phyloP scores from a whole-genome alignment of 768 basidiomycete genomes.

The Macrocybe gigantea region DNA sequence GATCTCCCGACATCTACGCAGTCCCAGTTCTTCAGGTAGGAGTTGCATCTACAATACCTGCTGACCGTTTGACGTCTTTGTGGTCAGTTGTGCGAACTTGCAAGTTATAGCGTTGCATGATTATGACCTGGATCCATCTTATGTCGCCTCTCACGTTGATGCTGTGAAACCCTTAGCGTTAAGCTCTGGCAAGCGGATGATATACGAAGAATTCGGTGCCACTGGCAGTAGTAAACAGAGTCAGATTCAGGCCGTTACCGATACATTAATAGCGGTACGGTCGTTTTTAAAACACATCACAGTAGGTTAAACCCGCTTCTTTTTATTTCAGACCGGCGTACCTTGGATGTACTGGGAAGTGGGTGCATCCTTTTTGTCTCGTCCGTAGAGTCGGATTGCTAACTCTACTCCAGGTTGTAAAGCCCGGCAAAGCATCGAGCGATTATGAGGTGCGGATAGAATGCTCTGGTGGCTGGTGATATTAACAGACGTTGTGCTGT shows the following conservation, averaged over 20 bases:
- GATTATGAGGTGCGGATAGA: constrained; percentile 15
- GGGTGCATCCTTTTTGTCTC: not conserved
- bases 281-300: constrained; percentile 11
- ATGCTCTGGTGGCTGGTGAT: not conserved
- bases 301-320: not conserved
- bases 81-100: constrained; percentile 13
- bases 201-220: constrained; percentile 31
- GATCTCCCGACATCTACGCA: constrained; percentile 19
- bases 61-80: not conserved
- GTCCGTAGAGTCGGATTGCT: not conserved
- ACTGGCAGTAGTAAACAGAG: constrained; percentile 31
- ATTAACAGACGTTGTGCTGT: not conserved
- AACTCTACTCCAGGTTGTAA: constrained; percentile 5
- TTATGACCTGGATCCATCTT: constrained; percentile 37
- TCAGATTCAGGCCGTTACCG: constrained; percentile 31
- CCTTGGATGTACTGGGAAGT: constrained; percentile 23
- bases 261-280: constrained; percentile 27
- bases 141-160: constrained; percentile 33
- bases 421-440: constrained; percentile 14
- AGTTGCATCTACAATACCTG: not conserved
- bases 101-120: constrained; percentile 22
- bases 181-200: constrained; percentile 26
- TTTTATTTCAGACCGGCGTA: constrained; percentile 12
- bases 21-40: constrained; percentile 18
- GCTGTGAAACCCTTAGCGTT: constrained; percentile 30